These are phyloP conservation scores for Calonectria pseudoreteaudii DNA, from an alignment of 2,329 filamentous ascomycete genomes.

Conservation along the genomic window DNA sequence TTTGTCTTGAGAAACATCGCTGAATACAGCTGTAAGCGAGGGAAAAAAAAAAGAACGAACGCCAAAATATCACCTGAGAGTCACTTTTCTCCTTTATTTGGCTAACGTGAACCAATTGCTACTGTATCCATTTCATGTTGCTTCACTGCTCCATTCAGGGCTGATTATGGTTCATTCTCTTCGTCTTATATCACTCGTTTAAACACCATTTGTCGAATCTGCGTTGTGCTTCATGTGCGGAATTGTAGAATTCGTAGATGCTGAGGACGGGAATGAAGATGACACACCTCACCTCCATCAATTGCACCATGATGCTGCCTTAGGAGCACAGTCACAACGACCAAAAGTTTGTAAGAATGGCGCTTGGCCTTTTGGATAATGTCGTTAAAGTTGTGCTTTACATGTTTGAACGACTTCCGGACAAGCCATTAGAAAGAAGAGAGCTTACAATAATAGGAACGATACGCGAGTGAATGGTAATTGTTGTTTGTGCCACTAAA, in stretches of 20 bases:
- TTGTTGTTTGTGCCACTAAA: neutral
- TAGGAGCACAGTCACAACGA: neutral
- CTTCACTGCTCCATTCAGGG: neutral
- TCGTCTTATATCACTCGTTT: neutral
- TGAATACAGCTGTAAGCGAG: neutral
- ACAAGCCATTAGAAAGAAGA: neutral
- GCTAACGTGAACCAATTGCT: neutral
- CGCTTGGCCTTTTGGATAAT: neutral
- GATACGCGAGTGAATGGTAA: neutral
- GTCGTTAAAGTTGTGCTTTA: neutral
- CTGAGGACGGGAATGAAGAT: neutral
- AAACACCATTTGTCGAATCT: neutral
- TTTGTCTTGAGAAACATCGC: neutral
- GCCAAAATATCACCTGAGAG: neutral
- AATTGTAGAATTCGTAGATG: neutral
- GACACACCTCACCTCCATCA: neutral
- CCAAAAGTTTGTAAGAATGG: neutral
- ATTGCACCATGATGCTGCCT: neutral
- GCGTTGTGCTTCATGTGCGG: neutral
- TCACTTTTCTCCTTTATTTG: neutral
- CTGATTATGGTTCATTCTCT: neutral
- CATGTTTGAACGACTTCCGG: neutral
- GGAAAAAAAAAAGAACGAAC: neutral
- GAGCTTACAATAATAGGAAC: neutral
- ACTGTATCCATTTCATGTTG: neutral